Evolutionary conservation across 129 eudicot species (phyloP).

Genomic region (Escallonia herrerae): DNA sequence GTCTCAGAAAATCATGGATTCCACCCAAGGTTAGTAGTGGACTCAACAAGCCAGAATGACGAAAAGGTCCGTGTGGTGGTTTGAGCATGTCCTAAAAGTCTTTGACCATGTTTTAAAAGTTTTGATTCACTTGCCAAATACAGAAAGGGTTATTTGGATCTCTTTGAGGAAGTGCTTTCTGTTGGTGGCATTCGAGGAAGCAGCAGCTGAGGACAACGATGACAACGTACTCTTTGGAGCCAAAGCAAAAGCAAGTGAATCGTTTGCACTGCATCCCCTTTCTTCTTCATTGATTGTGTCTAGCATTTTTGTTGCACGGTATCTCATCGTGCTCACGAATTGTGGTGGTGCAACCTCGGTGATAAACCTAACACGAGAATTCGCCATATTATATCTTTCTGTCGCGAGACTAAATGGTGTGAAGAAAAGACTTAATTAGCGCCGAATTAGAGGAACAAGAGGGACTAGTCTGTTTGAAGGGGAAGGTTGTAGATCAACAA

Average conservation of each 20-base stretch:
- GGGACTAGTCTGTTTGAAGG: too few relatives aligned
- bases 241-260: neutral
- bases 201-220: slow-evolving; percentile 4
- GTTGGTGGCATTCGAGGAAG: slow-evolving; percentile 1
- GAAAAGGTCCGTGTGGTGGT: too few relatives aligned
- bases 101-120: too few relatives aligned
- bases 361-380: slow-evolving; percentile 41
- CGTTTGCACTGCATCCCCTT: slow-evolving; percentile 24
- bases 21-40: too few relatives aligned
- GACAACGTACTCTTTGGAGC: neutral
- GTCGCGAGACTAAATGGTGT: too few relatives aligned
- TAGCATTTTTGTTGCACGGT: slow-evolving; percentile 29
- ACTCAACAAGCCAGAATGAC: too few relatives aligned
- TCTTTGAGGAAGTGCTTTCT: slow-evolving; percentile 12
- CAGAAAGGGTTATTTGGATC: neutral
- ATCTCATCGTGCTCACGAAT: slow-evolving; percentile 40
- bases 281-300: slow-evolving; percentile 57
- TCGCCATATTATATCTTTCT: slow-evolving; percentile 31
- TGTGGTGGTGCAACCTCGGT: slow-evolving; percentile 58
- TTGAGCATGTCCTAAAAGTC: too few relatives aligned
- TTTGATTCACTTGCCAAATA: slow-evolving; percentile 6
- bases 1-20: too few relatives aligned
- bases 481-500: neutral
- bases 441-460: too few relatives aligned
- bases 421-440: neutral